Evolutionary conservation across 1,284 basidiomycete species (phyloP).

Genomic region (Apiotrichum laibachii): DNA sequence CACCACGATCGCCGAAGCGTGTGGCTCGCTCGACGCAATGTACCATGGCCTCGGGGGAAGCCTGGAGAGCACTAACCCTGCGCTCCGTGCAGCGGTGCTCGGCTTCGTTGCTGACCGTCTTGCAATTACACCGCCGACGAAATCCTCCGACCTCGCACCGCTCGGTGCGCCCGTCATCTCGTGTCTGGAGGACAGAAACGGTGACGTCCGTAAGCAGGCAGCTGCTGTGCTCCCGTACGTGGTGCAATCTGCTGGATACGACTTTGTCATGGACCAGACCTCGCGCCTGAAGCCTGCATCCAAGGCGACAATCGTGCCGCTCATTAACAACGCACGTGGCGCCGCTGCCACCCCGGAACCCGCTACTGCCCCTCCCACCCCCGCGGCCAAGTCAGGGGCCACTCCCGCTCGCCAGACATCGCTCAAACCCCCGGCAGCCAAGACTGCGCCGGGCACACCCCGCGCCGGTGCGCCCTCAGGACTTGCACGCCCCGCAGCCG

Average conservation of each 20-base stretch:
- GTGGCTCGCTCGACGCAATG: constrained; percentile 79
- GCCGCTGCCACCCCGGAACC: constrained; percentile 30
- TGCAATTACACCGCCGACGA: constrained; percentile 48
- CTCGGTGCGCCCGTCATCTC: constrained; percentile 70
- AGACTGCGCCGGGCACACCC: constrained; percentile 17
- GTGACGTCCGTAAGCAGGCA: constrained; percentile 88
- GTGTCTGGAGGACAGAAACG: constrained; percentile 86
- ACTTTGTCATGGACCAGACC: constrained; percentile 82
- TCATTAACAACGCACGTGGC: constrained; percentile 67
- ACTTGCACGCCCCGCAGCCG: constrained; percentile 20
- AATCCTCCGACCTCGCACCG: constrained; percentile 68
- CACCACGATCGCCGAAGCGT: constrained; percentile 77
- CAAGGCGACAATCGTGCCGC: constrained; percentile 73
- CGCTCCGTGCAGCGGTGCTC: constrained; percentile 78
- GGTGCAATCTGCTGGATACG: constrained; percentile 74
- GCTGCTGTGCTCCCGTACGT: constrained; percentile 76
- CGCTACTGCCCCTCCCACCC: constrained; percentile 13
- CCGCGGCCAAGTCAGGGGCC: constrained; percentile 13
- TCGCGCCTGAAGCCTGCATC: constrained; percentile 88
- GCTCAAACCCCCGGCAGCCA: constrained; percentile 22
- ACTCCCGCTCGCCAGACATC: constrained; percentile 27
- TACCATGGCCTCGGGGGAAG: constrained; percentile 71
- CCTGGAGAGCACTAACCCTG: constrained; percentile 82
- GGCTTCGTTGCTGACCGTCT: constrained; percentile 67
- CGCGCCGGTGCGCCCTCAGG: neutral